phyloP scores from a whole-genome alignment of 2,329 filamentous ascomycete species.

The Phoma herbarum region DNA sequence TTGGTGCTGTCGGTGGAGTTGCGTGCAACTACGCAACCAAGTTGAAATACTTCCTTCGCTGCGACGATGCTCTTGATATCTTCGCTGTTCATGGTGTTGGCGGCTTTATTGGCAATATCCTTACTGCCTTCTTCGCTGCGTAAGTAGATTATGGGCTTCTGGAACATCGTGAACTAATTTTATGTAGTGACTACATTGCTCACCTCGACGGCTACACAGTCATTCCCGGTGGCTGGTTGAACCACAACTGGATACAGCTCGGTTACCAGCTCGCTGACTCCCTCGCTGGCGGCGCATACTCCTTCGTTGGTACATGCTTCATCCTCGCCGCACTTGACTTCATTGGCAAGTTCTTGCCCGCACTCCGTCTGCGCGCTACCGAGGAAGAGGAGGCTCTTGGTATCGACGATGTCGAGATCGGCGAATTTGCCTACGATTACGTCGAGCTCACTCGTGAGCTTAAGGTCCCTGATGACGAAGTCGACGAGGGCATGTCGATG shows the following conservation, averaged over 20 bases:
- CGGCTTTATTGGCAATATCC: conserved; percentile 65
- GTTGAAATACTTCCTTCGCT: conserved; percentile 81
- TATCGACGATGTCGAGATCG: conserved; percentile 89
- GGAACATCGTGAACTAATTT: background rate
- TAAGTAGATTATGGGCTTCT: conserved; percentile 47
- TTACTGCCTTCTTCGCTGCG: conserved; percentile 79
- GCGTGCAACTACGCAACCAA: conserved; percentile 92
- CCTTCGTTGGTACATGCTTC: conserved; percentile 77
- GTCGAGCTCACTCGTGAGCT: conserved; percentile 83
- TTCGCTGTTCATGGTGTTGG: conserved; percentile 69
- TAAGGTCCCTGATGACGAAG: conserved; percentile 51
- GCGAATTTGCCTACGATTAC: conserved; percentile 94
- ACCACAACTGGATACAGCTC: conserved; percentile 83
- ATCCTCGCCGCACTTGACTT: conserved; percentile 70
- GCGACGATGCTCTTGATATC: conserved; percentile 87
- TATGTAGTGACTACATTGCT: conserved; percentile 74
- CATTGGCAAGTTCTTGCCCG: conserved; percentile 79
- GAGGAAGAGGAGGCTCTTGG: conserved; percentile 84
- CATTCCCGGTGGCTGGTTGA: conserved; percentile 82
- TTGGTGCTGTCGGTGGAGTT: conserved; percentile 76
- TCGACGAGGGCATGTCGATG: conserved; percentile 48
- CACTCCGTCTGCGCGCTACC: conserved; percentile 74
- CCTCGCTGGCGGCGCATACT: conserved; percentile 77
- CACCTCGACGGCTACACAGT: conserved; percentile 74
- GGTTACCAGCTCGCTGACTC: conserved; percentile 87